Conservation (phyloP, 208 protist species). For the Wallacemonas sp. region DNA sequence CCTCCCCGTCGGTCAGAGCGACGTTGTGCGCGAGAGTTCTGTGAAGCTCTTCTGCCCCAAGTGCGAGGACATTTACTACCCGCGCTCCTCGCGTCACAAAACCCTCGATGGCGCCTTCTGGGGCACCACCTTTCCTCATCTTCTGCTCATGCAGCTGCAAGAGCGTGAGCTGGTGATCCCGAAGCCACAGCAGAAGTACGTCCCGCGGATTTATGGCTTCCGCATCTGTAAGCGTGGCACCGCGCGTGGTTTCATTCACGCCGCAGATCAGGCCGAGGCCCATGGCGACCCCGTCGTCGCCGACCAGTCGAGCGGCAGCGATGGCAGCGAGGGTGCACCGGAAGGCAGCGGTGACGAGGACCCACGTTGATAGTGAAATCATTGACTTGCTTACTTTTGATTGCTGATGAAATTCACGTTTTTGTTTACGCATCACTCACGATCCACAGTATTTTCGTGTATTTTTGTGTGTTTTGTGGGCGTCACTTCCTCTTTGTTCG, state of each 20-base stretch:
- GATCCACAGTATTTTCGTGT: too few species aligned
- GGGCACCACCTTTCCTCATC: slow-evolving; percentile 97
- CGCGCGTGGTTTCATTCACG: background rate
- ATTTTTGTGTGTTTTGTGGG: too few species aligned
- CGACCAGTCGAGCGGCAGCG: background rate
- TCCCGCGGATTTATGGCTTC: slow-evolving; percentile 98
- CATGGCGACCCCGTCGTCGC: background rate
- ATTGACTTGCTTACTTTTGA: background rate
- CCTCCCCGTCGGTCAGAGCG: slow-evolving; percentile 95
- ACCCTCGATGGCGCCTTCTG: slow-evolving; percentile 97
- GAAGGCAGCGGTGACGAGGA: background rate
- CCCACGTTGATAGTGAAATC: background rate
- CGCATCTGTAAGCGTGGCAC: slow-evolving; percentile 82
- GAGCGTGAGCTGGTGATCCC: slow-evolving; percentile 49
- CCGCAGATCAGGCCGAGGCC: slow-evolving; percentile 17
- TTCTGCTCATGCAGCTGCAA: slow-evolving; percentile 87
- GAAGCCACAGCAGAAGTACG: slow-evolving; percentile 83
- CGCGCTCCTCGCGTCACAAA: slow-evolving; percentile 91
- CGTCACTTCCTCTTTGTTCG: too few species aligned
- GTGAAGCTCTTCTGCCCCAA: slow-evolving; percentile 98
- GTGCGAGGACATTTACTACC: slow-evolving; percentile 97
- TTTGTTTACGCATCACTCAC: too few species aligned
- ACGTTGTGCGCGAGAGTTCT: slow-evolving; percentile 91
- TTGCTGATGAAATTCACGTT: background rate
- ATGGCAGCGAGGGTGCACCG: background rate